Base-by-base conservation (phyloP, 306 rosid species). In the Prunus fruticosa region DNA sequence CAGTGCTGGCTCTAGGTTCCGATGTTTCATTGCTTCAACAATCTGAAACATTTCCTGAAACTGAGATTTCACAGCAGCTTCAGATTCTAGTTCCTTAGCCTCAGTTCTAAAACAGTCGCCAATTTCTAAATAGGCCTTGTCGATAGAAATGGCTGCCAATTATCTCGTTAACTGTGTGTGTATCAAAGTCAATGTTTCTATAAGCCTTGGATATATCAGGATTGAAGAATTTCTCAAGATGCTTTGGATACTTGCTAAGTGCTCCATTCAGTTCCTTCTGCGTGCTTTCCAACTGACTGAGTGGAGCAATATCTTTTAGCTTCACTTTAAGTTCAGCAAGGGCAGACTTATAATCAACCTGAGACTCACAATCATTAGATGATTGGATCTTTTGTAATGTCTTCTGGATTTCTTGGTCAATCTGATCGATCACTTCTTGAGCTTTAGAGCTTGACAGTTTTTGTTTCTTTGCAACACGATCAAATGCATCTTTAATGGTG, bases 141-240 rank as follows among this genome's bases (percentile, higher is more conserved):
- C 86, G 89, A 82, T 89, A 92, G 86, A 92, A 90, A 89, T 92
- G 96, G 79, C 84, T 74, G 57, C 93, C 96, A 65, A 95, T 89
- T 74, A 92, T 83, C 81, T 88, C 91, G 79, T 92, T 90, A 68
- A 90, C 81, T 1, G 88, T 81, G 74, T 75, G 92, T 45, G 76
- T 51, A 76, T 95, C 97, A 73, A 89, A 79, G n/a, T 85, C 88
- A 8, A 78, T 41, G 63, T 95, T 89, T 84, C 96, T 91, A 78
- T 89, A 95, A 78, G 97, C 96, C 89, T 90, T 92, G 43, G 97
- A 82, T 84, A 92, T 90, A 84, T 95, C 99, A 61, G 97, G 87
- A 85, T 84, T 89, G 82, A 92, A 89, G 65, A 84, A 49, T 83
- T 87, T 95, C 81, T 92, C 99, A 19, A 92, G 84, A 79, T 89